Percentiles rank a stretch among this genome's conserved stretches.
Conservation (phyloP, 768 basidiomycete genomes). For the Porpolomopsis calyptriformis region DNA sequence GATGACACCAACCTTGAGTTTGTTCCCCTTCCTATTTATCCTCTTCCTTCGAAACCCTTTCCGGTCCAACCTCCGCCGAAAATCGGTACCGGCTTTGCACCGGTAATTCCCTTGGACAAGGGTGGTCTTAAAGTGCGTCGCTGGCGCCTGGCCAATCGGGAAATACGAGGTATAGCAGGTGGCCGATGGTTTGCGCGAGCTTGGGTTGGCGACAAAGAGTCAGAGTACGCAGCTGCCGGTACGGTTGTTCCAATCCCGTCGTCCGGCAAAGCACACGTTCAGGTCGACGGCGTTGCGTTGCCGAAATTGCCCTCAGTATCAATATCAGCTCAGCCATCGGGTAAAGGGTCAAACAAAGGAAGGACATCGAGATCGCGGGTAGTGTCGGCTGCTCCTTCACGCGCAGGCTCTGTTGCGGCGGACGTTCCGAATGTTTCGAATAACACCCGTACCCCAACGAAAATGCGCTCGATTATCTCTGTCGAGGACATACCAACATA, state of each 20-base stretch:
- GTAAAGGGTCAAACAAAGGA: conserved; percentile 27
- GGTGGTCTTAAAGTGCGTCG: conserved; percentile 49
- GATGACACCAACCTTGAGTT: conserved; percentile 43
- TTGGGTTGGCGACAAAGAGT: conserved; percentile 84
- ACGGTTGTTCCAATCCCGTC: conserved; percentile 15
- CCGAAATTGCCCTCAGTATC: no score
- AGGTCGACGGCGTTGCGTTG: conserved; percentile 16
- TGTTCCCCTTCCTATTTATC: conserved; percentile 59
- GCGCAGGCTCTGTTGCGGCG: conserved; percentile 43
- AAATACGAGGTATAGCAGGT: conserved; percentile 73
- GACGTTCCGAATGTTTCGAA: conserved; percentile 23
- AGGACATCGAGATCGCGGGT: conserved; percentile 29
- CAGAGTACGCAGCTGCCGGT: conserved; percentile 40
- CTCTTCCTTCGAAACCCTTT: conserved; percentile 74
- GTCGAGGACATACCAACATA: no score
- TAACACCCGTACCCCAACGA: conserved; percentile 38
- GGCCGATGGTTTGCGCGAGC: conserved; percentile 70
- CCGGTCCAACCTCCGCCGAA: conserved; percentile 71
- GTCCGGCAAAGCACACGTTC: not conserved
- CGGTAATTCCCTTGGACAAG: conserved; percentile 56
- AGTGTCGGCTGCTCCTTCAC: conserved; percentile 44
- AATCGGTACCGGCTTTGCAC: conserved; percentile 64
- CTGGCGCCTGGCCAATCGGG: conserved; percentile 67
- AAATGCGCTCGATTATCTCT: conserved; percentile 54
- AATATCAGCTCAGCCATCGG: conserved; percentile 35